A percentile compares a stretch with the other conserved stretches of the same genome.
These are phyloP conservation scores for Fusarium acutatum DNA, from an alignment of 2,329 filamentous ascomycete genomes.

Conservation along the genomic window DNA sequence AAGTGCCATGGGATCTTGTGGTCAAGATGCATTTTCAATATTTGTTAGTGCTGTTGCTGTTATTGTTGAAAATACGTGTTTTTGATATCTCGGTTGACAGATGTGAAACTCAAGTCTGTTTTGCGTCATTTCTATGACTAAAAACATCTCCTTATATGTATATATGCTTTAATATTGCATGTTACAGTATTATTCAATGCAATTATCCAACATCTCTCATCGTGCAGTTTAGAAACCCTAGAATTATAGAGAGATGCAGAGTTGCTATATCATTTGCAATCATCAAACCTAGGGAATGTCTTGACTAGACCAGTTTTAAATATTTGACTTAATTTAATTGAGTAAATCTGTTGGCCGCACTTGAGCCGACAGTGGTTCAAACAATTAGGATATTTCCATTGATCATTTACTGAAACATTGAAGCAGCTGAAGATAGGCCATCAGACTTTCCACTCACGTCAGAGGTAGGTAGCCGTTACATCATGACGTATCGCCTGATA, in stretches of 20 bases:
- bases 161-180: background rate
- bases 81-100: background rate
- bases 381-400: fast-evolving
- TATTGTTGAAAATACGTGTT: too few species aligned
- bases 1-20: background rate
- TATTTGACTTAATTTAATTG: background rate
- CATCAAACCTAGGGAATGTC: too few species aligned
- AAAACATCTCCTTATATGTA: background rate
- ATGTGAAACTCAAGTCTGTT: background rate
- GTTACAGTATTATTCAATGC: fast-evolving
- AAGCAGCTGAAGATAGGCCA: fast-evolving
- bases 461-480: conserved; percentile 12
- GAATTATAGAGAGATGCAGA: fast-evolving
- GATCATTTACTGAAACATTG: fast-evolving
- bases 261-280: too few species aligned
- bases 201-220: background rate
- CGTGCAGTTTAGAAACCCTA: fast-evolving
- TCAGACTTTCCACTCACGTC: conserved; percentile 5
- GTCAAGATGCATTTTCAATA: background rate
- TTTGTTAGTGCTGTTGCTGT: background rate
- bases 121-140: background rate
- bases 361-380: fast-evolving
- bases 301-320: background rate
- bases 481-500: conserved; percentile 2
- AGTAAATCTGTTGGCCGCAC: background rate